phyloP scores from a whole-genome alignment of 1,284 basidiomycete genomes.

The Ceratobasidium sp. region DNA sequence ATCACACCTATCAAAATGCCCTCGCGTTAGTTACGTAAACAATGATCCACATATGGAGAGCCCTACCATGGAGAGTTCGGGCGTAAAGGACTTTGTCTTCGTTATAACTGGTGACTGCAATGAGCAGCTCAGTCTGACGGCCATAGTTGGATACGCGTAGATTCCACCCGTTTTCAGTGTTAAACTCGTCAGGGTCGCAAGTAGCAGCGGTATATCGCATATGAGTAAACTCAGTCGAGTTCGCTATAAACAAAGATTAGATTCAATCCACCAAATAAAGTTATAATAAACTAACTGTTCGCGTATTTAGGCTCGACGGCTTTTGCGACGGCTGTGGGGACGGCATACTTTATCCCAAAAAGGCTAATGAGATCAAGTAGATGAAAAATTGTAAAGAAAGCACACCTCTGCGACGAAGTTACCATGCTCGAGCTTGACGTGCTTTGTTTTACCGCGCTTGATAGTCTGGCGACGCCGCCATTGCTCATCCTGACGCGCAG shows the following conservation, averaged over 20 bases:
- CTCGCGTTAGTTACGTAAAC: constrained; percentile 37
- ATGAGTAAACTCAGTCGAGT: constrained; percentile 60
- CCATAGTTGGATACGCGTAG: constrained; percentile 88
- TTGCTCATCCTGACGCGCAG: constrained; percentile 63
- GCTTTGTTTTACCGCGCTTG: constrained; percentile 91
- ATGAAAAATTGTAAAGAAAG: neutral
- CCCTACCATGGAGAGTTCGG: constrained; percentile 84
- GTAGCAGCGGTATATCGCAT: constrained; percentile 96
- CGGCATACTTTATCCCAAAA: constrained; percentile 67
- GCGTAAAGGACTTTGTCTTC: constrained; percentile 95
- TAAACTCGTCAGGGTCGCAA: constrained; percentile 94
- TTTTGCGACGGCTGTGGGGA: constrained; percentile 87
- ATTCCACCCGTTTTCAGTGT: constrained; percentile 82
- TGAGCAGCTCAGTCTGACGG: constrained; percentile 92
- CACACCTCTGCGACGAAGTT: constrained; percentile 84
- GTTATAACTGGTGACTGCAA: constrained; percentile 91
- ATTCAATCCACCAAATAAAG: constrained; percentile 28
- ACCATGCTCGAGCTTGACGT: constrained; percentile 91
- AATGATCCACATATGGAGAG: constrained; percentile 1
- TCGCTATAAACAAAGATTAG: constrained; percentile 40
- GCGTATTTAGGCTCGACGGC: constrained; percentile 88
- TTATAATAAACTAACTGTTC: constrained; percentile 53
- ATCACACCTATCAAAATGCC: constrained; percentile 73
- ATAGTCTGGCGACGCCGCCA: constrained; percentile 90
- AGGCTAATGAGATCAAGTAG: neutral